Evolutionary conservation across 208 protist genomes (phyloP), one percentile per base, ranked within the genome.

Genomic region (Crithidia bombi): DNA sequence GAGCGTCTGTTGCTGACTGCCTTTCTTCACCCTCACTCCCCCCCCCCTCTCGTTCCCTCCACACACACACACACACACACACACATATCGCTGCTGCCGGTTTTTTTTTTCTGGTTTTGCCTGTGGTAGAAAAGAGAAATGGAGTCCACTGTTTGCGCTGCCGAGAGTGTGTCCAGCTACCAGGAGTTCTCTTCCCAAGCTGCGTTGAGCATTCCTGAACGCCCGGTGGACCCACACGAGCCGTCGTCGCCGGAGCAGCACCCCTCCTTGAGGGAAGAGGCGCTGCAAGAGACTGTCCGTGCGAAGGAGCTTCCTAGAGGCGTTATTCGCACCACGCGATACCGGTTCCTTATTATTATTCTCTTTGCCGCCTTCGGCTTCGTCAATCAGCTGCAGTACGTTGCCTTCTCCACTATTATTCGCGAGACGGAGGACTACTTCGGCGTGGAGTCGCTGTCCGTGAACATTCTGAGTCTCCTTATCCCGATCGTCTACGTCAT

Each of bases 301-400:
- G 10, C n/a, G 1, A 28, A 23, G 39, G 49, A 62, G 30, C 19
- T 33, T n/a, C 36, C 36, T 3, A 19, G 3, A 0, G 38, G 35
- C 5, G 15, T 64, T 4, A 56, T 82, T 30, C 50, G 64, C 46
- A 71, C 66, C 11, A 80, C 79, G 0, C 65, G 54, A n/a, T 51
- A 66, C 6, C 82, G 82, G 9, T 79, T 80, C 43, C 46, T 82
- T 4, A 62, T 88, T 1, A n/a, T 79, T 1, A 39, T 36, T 3
- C 47, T 85, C 15, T 84, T 85, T 47, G 49, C 75, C 14, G 64
- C 55, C 30, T 82, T 74, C 23, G 75, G 65, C 44, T 82, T 84
- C 66, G 73, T 78, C 50, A 85, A 81, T 55, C 82, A 88, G 57
- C 23, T 88, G 7, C 75, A 79, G 56, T 84, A 88, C 62, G 78